phyloP scores from a whole-genome alignment of 306 rosid species.

The Trifolium fragiferum region DNA sequence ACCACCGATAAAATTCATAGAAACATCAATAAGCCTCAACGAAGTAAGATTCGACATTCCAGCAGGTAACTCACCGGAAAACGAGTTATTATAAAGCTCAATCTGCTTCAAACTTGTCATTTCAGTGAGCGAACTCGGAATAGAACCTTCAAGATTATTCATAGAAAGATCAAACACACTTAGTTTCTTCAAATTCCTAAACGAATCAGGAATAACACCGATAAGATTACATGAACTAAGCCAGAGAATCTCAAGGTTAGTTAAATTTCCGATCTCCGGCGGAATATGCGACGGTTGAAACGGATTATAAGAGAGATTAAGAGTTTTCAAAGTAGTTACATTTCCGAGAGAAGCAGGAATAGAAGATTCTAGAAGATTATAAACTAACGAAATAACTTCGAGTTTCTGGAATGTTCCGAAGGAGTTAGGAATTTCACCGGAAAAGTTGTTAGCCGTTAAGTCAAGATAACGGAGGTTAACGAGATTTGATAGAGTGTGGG shows the following conservation, averaged over 20 bases:
- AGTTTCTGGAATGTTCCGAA: constrained; percentile 67
- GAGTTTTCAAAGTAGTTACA: constrained; percentile 62
- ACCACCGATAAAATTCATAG: constrained; percentile 75
- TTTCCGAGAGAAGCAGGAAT: constrained; percentile 68
- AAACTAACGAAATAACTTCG: constrained; percentile 67
- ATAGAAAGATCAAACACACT: constrained; percentile 66
- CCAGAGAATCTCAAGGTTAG: constrained; percentile 72
- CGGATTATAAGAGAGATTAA: constrained; percentile 83
- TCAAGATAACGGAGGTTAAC: constrained; percentile 65
- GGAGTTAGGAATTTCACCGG: constrained; percentile 66
- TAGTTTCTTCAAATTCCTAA: constrained; percentile 60
- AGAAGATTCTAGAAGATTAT: constrained; percentile 61
- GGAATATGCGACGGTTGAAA: constrained; percentile 69
- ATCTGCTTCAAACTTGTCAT: constrained; percentile 62
- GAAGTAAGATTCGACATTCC: constrained; percentile 71
- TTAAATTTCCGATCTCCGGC: constrained; percentile 67
- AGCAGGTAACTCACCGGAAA: constrained; percentile 69
- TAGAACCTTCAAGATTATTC: constrained; percentile 61
- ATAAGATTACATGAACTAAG: constrained; percentile 64
- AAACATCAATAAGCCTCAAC: constrained; percentile 67
- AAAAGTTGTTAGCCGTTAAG: constrained; percentile 79
- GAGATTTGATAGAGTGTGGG: constrained; percentile 54
- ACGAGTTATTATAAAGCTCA: constrained; percentile 79
- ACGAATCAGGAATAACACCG: constrained; percentile 72
- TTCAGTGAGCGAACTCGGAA: constrained; percentile 60